These are phyloP conservation scores for Alternaria sp. DNA, from an alignment of 2,329 filamentous ascomycete species.

Conservation along the genomic window DNA sequence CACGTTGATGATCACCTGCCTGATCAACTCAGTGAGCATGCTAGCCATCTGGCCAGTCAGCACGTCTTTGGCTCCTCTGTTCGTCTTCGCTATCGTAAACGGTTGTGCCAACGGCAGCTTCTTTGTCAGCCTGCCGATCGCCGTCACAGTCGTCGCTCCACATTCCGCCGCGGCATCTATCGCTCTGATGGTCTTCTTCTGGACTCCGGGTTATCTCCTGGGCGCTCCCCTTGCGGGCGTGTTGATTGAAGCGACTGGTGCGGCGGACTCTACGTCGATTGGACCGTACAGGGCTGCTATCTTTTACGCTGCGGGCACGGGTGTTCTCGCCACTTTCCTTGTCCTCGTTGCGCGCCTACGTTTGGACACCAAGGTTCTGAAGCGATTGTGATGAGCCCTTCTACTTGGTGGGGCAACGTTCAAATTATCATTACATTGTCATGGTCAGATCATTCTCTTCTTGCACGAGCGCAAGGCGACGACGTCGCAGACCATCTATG, in stretches of 20 bases:
- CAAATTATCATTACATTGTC: too few species aligned
- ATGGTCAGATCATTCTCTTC: neutral
- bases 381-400: neutral
- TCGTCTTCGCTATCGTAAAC: slow-evolving; percentile 33
- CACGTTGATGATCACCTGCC: slow-evolving; percentile 35
- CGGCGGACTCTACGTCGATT: slow-evolving; percentile 15
- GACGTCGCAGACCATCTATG: neutral
- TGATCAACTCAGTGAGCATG: slow-evolving; percentile 36
- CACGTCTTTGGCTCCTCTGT: slow-evolving; percentile 26
- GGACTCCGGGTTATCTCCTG: slow-evolving; percentile 32
- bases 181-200: slow-evolving; percentile 23
- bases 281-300: slow-evolving; percentile 35
- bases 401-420: too few species aligned
- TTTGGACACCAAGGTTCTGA: neutral
- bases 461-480: neutral
- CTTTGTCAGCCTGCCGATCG: slow-evolving; percentile 36
- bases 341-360: neutral
- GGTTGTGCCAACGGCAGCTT: slow-evolving; percentile 37
- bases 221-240: slow-evolving; percentile 39
- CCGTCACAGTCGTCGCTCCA: slow-evolving; percentile 16
- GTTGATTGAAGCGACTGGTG: slow-evolving; percentile 32
- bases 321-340: slow-evolving; percentile 5
- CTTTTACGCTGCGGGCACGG: slow-evolving; percentile 35
- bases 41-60: slow-evolving; percentile 40
- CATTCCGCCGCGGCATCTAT: neutral